These are phyloP conservation scores for Elaeis guineensis DNA, from an alignment of 176 grass and related monocot genomes.

Conservation along the genomic window DNA sequence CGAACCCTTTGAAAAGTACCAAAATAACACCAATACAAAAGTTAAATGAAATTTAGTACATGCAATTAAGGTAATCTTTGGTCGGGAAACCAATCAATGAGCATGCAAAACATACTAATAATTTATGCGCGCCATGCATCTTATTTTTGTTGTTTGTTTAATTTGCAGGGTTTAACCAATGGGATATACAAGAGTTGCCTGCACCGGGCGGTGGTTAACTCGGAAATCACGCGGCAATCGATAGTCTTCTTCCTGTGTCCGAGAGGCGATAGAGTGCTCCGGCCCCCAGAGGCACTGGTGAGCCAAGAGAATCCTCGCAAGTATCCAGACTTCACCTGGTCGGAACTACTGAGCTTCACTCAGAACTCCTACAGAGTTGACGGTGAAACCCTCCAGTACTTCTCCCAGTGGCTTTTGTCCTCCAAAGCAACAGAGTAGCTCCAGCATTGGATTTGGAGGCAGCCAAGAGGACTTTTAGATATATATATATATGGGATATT, in stretches of 20 bases:
- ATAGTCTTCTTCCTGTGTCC: slow-evolving; percentile 86
- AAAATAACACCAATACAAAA: too few species aligned
- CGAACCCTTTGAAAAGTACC: too few species aligned
- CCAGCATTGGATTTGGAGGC: too few species aligned
- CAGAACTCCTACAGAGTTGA: slow-evolving; percentile 71
- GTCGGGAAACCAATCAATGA: too few species aligned
- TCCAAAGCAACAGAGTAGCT: neutral
- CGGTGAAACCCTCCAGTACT: slow-evolving; percentile 52
- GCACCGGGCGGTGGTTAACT: slow-evolving; percentile 80
- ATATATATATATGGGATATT: too few species aligned
- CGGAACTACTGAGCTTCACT: slow-evolving; percentile 72
- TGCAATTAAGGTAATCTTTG: too few species aligned
- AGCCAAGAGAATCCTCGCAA: slow-evolving; percentile 10
- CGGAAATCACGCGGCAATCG: slow-evolving; percentile 40
- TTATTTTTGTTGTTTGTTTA: too few species aligned
- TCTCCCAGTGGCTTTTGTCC: slow-evolving; percentile 36
- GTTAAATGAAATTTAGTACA: too few species aligned
- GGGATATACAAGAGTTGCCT: slow-evolving; percentile 90
- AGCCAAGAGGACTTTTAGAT: too few species aligned
- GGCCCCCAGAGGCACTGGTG: slow-evolving; percentile 27
- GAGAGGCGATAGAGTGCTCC: slow-evolving; percentile 58
- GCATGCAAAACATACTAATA: too few species aligned
- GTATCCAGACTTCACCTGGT: slow-evolving; percentile 92
- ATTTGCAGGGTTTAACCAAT: slow-evolving; percentile 59
- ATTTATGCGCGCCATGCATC: too few species aligned